phyloP scores from a whole-genome alignment of 2,329 filamentous ascomycete genomes.

The Elsinoe batatas region DNA sequence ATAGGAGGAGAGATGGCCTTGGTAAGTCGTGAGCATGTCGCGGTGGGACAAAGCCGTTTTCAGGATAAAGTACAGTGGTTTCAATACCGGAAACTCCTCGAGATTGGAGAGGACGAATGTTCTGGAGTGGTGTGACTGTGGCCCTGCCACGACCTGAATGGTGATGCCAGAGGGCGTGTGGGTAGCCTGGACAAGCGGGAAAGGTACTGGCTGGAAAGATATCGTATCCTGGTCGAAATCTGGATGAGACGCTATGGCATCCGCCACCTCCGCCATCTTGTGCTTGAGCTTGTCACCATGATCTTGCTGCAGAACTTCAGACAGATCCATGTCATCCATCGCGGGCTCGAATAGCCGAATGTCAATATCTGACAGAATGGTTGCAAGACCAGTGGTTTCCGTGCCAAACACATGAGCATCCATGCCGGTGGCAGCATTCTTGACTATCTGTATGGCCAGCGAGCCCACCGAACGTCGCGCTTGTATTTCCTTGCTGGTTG shows the following conservation, averaged over 20 bases:
- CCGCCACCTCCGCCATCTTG: background rate
- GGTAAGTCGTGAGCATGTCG: conserved; percentile 38
- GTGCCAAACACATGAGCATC: conserved; percentile 43
- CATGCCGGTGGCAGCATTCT: conserved; percentile 19
- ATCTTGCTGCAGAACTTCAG: conserved; percentile 5
- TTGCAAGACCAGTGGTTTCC: conserved; percentile 41
- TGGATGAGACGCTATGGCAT: background rate
- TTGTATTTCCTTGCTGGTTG: conserved; percentile 33
- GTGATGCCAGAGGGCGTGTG: conserved; percentile 41
- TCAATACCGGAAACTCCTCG: conserved; percentile 40
- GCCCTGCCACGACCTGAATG: conserved; percentile 43
- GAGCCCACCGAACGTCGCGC: conserved; percentile 29
- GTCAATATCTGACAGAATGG: conserved; percentile 47
- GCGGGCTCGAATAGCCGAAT: conserved; percentile 31
- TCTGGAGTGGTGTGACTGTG: conserved; percentile 31
- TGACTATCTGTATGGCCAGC: conserved; percentile 24
- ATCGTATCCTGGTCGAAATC: conserved; percentile 15
- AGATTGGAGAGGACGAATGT: conserved; percentile 39
- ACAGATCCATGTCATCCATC: conserved; percentile 13
- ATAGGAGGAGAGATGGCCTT: conserved; percentile 45
- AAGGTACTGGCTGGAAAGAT: conserved; percentile 24
- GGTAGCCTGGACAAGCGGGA: conserved; percentile 33
- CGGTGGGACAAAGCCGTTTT: conserved; percentile 43
- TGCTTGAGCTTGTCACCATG: background rate
- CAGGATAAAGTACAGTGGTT: conserved; percentile 40